Conservation (phyloP, 176 grass and related monocot species). For the Ampelocalamus luodianensis region DNA sequence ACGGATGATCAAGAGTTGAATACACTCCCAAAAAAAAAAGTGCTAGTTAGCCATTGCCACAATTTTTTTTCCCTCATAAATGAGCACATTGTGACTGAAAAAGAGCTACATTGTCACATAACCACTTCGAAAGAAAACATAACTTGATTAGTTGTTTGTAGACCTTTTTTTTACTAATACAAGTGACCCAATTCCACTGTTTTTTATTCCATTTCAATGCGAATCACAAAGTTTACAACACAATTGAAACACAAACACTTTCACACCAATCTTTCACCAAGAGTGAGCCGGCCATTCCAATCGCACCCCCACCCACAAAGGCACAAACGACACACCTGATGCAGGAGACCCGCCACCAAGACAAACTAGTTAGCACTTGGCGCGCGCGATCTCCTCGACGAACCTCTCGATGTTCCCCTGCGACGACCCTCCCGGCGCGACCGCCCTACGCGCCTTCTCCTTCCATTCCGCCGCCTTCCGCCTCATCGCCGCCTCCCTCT, state of each 20-base stretch:
- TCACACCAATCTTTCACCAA: neutral
- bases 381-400: slow-evolving; percentile 4
- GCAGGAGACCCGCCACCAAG: too few species aligned
- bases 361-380: neutral
- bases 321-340: neutral
- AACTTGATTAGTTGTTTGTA: neutral
- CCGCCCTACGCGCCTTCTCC: slow-evolving; percentile 38
- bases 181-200: neutral
- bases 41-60: too few species aligned
- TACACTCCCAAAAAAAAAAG: neutral
- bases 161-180: neutral
- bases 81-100: too few species aligned
- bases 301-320: neutral
- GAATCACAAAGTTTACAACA: neutral
- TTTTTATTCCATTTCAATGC: neutral
- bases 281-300: neutral
- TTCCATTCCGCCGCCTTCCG: slow-evolving; percentile 53
- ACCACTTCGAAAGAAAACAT: too few species aligned
- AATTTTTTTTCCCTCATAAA: too few species aligned
- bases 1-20: neutral
- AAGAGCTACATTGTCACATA: too few species aligned
- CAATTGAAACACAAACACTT: neutral
- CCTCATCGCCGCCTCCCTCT: slow-evolving; percentile 45
- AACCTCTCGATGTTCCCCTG: slow-evolving; percentile 31
- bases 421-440: slow-evolving; percentile 37